phyloP scores from a whole-genome alignment of 2,329 filamentous ascomycete genomes.

The Aspergillus sp. region DNA sequence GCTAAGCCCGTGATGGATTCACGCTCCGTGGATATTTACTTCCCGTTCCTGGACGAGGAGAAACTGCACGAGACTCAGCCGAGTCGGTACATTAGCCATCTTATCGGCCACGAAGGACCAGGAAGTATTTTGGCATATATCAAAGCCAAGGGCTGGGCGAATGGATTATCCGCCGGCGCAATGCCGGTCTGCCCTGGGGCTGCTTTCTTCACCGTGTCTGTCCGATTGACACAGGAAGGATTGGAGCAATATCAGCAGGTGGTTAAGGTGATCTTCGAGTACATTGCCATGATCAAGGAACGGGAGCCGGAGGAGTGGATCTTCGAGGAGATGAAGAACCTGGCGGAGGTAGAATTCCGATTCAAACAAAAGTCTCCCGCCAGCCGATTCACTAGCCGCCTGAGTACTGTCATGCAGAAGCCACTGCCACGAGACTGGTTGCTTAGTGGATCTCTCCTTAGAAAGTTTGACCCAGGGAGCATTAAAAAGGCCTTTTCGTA shows the following conservation, averaged over 20 bases:
- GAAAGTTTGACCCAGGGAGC: slow-evolving; percentile 74
- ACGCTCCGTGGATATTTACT: slow-evolving; percentile 74
- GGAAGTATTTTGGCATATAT: slow-evolving; percentile 88
- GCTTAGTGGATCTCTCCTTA: slow-evolving; percentile 75
- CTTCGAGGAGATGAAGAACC: slow-evolving; percentile 83
- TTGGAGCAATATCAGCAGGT: slow-evolving; percentile 80
- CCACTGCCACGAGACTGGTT: slow-evolving; percentile 83
- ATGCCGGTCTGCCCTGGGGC: slow-evolving; percentile 77
- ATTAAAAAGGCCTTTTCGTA: slow-evolving; percentile 73
- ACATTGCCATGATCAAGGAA: slow-evolving; percentile 82
- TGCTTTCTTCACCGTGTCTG: slow-evolving; percentile 74
- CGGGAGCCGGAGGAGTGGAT: slow-evolving; percentile 86
- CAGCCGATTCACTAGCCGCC: slow-evolving; percentile 81
- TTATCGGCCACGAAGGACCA: slow-evolving; percentile 89
- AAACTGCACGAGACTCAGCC: slow-evolving; percentile 76
- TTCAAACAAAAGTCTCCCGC: slow-evolving; percentile 92
- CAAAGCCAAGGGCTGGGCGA: slow-evolving; percentile 88
- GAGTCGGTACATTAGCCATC: slow-evolving; percentile 79
- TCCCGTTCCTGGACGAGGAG: slow-evolving; percentile 85
- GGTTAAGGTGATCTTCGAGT: slow-evolving; percentile 82
- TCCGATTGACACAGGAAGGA: slow-evolving; percentile 82
- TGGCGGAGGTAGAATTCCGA: slow-evolving; percentile 91
- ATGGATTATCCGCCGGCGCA: slow-evolving; percentile 74
- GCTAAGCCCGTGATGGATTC: slow-evolving; percentile 91
- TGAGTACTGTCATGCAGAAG: slow-evolving; percentile 88